Conservation (phyloP, 2,329 filamentous ascomycete genomes). For the Xylariaceae sp. region DNA sequence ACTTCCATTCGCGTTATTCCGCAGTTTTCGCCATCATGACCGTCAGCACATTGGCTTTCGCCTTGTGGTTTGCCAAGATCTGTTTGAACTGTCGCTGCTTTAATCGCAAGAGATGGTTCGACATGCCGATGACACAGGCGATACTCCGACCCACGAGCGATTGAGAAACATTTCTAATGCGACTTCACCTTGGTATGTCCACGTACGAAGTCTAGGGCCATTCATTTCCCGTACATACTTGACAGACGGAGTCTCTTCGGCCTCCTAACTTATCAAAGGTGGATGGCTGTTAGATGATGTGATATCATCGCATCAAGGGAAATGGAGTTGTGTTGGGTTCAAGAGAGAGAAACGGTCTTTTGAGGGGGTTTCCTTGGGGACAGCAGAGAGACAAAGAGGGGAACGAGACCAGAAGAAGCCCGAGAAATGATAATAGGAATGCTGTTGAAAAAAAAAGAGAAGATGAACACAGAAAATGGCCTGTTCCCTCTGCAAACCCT, state of each 20-base stretch:
- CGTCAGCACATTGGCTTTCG: conserved; percentile 3
- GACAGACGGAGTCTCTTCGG: conserved; percentile 15
- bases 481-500: conserved; percentile 3
- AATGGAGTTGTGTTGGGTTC: conserved; percentile 16
- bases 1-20: conserved; percentile 23
- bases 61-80: conserved; percentile 5
- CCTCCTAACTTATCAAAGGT: conserved; percentile 9
- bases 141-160: conserved; percentile 1
- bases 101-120: conserved; percentile 6
- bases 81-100: conserved; percentile 9
- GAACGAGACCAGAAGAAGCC: conserved; percentile 3
- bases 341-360: conserved; percentile 7
- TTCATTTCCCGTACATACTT: conserved; percentile 31
- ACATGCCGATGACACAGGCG: conserved; percentile 6
- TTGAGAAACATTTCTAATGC: conserved; percentile 1
- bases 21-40: conserved; percentile 10
- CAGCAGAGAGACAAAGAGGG: not conserved
- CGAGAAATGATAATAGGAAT: conserved; percentile 3
- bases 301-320: conserved; percentile 7
- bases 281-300: conserved; percentile 6
- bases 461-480: not conserved
- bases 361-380: conserved; percentile 8
- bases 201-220: conserved; percentile 9
- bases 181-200: conserved; percentile 6
- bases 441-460: not conserved